Conservation (phyloP, 768 basidiomycete species). For the Phanerochaete carnosa region DNA sequence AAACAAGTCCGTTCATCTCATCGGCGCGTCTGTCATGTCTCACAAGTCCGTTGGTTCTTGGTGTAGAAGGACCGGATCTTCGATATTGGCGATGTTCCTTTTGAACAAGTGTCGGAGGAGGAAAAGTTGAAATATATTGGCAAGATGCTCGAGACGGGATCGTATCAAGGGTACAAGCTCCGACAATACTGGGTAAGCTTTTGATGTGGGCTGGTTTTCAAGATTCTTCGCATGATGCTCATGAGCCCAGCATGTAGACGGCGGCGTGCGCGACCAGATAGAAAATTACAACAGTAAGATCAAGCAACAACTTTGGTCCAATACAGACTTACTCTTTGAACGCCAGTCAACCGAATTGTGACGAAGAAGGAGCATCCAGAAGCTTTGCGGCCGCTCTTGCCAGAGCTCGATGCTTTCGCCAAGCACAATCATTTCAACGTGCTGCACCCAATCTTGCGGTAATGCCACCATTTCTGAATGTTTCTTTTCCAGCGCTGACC, state of each 20-base stretch:
- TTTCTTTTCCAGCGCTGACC: no score
- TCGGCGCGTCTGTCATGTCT: not conserved
- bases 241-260: conserved; percentile 49
- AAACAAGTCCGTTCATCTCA: conserved; percentile 17
- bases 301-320: not conserved
- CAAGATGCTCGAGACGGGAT: conserved; percentile 38
- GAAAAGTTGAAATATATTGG: conserved; percentile 31
- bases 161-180: conserved; percentile 55
- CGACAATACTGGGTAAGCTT: conserved; percentile 51
- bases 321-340: not conserved
- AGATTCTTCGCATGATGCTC: not conserved
- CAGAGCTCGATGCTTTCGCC: conserved; percentile 49
- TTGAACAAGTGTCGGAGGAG: conserved; percentile 29
- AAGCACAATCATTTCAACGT: conserved; percentile 50
- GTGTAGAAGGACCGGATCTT: conserved; percentile 30
- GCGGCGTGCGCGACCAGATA: conserved; percentile 59
- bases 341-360: conserved; percentile 48
- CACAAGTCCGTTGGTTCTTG: not conserved
- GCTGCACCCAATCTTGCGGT: conserved; percentile 47
- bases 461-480: no score
- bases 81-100: conserved; percentile 34
- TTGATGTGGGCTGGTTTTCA: not conserved
- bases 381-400: conserved; percentile 45
- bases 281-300: conserved; percentile 60
- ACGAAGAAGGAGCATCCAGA: conserved; percentile 47